phyloP scores from a whole-genome alignment of 1,139 yeast genomes.

The Schizosaccharomyces versatilis region DNA sequence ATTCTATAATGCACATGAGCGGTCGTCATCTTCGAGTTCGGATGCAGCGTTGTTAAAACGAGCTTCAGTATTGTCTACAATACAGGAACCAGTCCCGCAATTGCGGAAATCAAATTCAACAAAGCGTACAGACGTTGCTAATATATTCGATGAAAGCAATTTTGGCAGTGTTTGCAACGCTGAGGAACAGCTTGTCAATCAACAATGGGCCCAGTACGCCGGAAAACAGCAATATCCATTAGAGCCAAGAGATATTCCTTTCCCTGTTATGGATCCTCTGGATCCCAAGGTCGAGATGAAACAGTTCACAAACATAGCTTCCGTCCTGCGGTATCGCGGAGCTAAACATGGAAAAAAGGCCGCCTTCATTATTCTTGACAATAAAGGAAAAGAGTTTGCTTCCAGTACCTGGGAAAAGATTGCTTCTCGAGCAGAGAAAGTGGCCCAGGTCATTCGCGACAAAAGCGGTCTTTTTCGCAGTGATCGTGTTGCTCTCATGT shows the following conservation, averaged over 20 bases:
- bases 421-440: constrained; percentile 59
- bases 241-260: constrained; percentile 24
- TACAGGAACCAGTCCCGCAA: too few species aligned
- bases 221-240: constrained; percentile 13
- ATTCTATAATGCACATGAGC: too few species aligned
- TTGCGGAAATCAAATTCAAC: too few species aligned
- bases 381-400: constrained; percentile 57
- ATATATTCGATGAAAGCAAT: background rate
- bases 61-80: too few species aligned
- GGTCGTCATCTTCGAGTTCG: too few species aligned
- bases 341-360: constrained; percentile 38
- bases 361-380: constrained; percentile 53
- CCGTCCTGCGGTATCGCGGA: constrained; percentile 54
- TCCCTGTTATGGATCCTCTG: constrained; percentile 18
- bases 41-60: too few species aligned
- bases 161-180: background rate
- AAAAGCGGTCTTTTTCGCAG: constrained; percentile 51
- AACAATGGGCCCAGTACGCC: background rate
- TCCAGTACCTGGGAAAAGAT: constrained; percentile 79
- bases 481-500: constrained; percentile 65
- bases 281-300: constrained; percentile 10
- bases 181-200: background rate
- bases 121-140: background rate
- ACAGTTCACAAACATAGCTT: constrained; percentile 38
- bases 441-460: constrained; percentile 69